phyloP scores from a whole-genome alignment of 345 rosid genomes.

The Lepidium sativum region DNA sequence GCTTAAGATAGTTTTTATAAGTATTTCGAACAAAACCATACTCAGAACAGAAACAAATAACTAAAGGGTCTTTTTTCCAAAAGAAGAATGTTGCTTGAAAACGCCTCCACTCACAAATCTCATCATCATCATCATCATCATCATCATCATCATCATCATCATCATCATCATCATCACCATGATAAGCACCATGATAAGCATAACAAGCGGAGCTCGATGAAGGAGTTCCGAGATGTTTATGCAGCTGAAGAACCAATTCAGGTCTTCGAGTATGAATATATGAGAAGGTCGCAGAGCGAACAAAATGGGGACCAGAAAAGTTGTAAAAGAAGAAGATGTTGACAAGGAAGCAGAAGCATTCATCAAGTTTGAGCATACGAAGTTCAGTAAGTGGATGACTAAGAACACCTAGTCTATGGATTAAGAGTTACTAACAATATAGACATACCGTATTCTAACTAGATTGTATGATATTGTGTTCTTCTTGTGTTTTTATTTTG shows the following conservation, averaged over 20 bases:
- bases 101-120: conserved; percentile 12
- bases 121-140: conserved; percentile 19
- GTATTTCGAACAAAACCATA: conserved; percentile 1
- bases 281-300: conserved; percentile 17
- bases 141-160: too few relatives aligned
- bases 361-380: conserved; percentile 46
- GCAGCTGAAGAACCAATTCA: conserved; percentile 11
- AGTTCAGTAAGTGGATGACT: conserved; percentile 33
- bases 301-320: not conserved
- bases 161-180: too few relatives aligned
- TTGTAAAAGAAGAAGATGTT: conserved; percentile 26
- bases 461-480: conserved; percentile 1
- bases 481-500: not conserved
- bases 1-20: not conserved
- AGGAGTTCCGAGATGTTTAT: conserved; percentile 7
- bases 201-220: conserved; percentile 2
- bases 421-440: not conserved
- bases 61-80: not conserved
- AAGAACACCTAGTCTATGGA: not conserved
- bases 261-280: conserved; percentile 3
- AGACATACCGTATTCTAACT: not conserved
- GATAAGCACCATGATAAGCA: not conserved
- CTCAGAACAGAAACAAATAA: not conserved
- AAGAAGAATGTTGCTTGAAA: conserved; percentile 15
- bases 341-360: conserved; percentile 59